A percentile compares a stretch with the other conserved stretches of the same genome.
These are phyloP conservation scores for Thielaviopsis punctulata DNA, from an alignment of 2,329 filamentous ascomycete species.

Conservation along the genomic window DNA sequence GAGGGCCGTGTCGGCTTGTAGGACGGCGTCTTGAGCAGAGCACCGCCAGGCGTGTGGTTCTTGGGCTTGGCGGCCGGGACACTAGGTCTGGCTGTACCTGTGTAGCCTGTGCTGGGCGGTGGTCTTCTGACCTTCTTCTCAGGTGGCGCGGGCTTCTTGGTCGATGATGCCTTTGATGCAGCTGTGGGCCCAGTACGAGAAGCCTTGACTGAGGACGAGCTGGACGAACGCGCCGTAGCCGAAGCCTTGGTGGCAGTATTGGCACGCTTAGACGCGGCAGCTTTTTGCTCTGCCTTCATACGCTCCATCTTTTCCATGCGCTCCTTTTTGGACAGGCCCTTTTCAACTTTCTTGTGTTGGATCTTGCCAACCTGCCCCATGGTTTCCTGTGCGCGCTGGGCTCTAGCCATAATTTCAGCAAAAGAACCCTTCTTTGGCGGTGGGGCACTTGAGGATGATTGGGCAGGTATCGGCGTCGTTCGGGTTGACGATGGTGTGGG, in stretches of 20 bases:
- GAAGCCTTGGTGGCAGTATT: background rate
- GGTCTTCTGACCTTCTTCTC: slow-evolving; percentile 47
- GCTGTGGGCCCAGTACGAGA: background rate
- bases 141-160: slow-evolving; percentile 17
- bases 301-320: slow-evolving; percentile 26
- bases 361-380: slow-evolving; percentile 52
- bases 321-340: slow-evolving; percentile 36
- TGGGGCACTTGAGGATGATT: background rate
- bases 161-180: background rate
- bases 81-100: slow-evolving; percentile 45
- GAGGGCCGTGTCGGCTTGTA: slow-evolving; percentile 20
- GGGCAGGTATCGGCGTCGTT: background rate
- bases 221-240: background rate
- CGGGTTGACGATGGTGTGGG: background rate
- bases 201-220: background rate
- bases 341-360: slow-evolving; percentile 57
- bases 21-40: slow-evolving; percentile 21
- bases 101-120: slow-evolving; percentile 46
- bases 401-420: slow-evolving; percentile 56
- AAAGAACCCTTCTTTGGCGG: slow-evolving; percentile 57
- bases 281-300: slow-evolving; percentile 4
- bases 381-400: slow-evolving; percentile 44
- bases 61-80: slow-evolving; percentile 22
- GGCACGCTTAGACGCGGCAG: background rate
- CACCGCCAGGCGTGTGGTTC: slow-evolving; percentile 22